Evolutionary conservation across 768 basidiomycete genomes (phyloP).

Genomic region (Termitomyces sp.): DNA sequence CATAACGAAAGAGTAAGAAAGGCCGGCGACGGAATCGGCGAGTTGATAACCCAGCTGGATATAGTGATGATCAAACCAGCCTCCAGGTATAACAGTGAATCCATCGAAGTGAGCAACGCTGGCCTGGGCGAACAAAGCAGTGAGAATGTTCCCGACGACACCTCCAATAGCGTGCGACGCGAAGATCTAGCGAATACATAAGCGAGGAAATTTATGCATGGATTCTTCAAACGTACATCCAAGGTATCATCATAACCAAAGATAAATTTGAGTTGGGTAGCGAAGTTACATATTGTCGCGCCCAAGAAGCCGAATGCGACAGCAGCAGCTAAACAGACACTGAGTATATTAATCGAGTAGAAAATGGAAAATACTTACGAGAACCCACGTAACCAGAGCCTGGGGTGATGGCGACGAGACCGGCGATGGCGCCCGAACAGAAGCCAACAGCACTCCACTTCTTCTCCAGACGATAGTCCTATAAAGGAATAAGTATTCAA

Average conservation of each 20-base stretch:
- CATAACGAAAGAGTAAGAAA: constrained; percentile 70
- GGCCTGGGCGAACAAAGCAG: constrained; percentile 82
- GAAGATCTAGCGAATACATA: constrained; percentile 60
- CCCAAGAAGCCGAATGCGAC: constrained; percentile 83
- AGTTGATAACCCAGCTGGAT: constrained; percentile 84
- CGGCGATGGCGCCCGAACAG: constrained; percentile 91
- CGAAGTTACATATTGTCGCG: constrained; percentile 86
- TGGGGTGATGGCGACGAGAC: constrained; percentile 88
- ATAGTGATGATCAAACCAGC: constrained; percentile 83
- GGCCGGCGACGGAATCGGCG: constrained; percentile 63
- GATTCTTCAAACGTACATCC: constrained; percentile 43
- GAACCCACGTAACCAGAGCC: constrained; percentile 78
- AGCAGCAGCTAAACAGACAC: constrained; percentile 51
- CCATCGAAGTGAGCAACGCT: constrained; percentile 82
- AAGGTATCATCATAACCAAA: constrained; percentile 74
- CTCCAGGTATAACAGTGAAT: constrained; percentile 57
- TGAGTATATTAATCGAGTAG: neutral
- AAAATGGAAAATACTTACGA: constrained; percentile 36
- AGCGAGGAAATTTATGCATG: neutral
- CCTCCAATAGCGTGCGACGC: constrained; percentile 81
- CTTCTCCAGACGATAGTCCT: constrained; percentile 88
- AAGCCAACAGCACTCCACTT: constrained; percentile 95
- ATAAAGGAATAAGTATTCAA: neutral
- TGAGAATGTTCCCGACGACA: constrained; percentile 76
- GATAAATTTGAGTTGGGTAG: constrained; percentile 90